Evolutionary conservation across 805 yeast genomes (phyloP), one percentile per base, ranked within the genome.

Genomic region (Ogataea haglerorum): DNA sequence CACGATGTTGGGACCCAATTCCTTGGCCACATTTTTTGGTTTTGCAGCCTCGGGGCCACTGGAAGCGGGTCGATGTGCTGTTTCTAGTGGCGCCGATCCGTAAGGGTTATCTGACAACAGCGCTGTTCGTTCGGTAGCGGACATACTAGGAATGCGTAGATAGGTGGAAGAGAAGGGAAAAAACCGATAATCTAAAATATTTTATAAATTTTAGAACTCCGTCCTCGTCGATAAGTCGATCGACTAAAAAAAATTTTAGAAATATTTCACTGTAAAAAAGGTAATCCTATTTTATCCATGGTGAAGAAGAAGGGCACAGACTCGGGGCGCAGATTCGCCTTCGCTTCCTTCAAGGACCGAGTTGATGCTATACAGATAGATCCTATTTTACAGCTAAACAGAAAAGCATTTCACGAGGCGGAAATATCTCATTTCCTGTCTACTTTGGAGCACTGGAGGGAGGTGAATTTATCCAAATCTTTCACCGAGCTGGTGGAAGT

Each of bases 391-490:
- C 73, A 73, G 37, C 61, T 81, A 27, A 65, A 69, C 17, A 76
- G 72, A 47, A 71, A 85, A 53, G 82, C 79, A 1, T 82, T 78
- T 53, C 85, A 84, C 54, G 77, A 80, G 47, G 85, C 76, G 26
- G 91, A 83, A 45, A 63, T 80, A 2, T 88, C 96, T 1, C 90
- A 85, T 61, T 86, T 90, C 51, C 63, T 83, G 21, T 75, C 93
- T 10, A 80, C 95, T 0, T 68, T 85, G 45, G 82, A 83, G 34
- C 88, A 86, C 51, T 91, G 98, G 96, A 75, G 70, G 43, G 98
- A 93, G 56, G 78, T 86, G 42, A 91, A 90, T 58, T 64, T 86
- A 41, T 81, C 95, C 29, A 80, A 78, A 4, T 70, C 71, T 32
- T 93, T 87, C 56, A 73, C 82, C 2, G 78, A 73, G 2, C 83